Base-by-base conservation (phyloP, 148 eudicot species). In the Vaccinium myrtillus region DNA sequence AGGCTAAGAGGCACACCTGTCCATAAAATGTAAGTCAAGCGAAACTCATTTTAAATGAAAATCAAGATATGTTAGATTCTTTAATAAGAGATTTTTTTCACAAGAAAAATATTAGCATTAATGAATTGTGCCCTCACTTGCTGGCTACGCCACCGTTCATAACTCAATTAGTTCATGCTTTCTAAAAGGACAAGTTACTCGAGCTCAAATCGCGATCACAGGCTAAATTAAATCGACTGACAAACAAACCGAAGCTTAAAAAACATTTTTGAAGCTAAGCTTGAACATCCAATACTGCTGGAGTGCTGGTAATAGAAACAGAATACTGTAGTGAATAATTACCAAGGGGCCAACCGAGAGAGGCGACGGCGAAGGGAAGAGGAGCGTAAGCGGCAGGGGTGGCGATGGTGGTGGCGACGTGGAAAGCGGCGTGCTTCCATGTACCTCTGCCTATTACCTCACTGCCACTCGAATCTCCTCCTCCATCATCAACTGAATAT, bases 341-440 rank as follows among this genome's bases (percentile, higher is more conserved):
- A 90, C 91, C 91, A 18, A 90, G 84, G 59, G 87, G 80, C 91
- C 91, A 90, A 63, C 90, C 91, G 54, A 90, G 91, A 80, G 91
- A 90, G 50, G 91, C 87, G 21, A 90, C 84, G 78, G 91, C 91
- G 39, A 87, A 90, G 39, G 91, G 91, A 25, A 90, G 89, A 21
- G 91, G 90, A 67, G 91, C 91, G 36, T 90, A 90, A 6, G 91
- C 90, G 32, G 91, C 91, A 2, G 91, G 91, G 53, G 91, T 90
- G 73, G 91, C 91, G 81, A 90, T 90, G 51, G 90, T 90, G 85
- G 90, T 90, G 43, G 91, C 91, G 30, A 90, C 90, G 49, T 90
- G 91, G 79, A 90, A 90, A 51, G 90, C 90, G 4, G 90, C 91
- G 69, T 90, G 91, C 59, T 85, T 90, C 91, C 91, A 90, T 11